Evolutionary conservation across 1,284 basidiomycete genomes (phyloP), one percentile per base, ranked within the genome.

Genomic region (Austroboletus niveus): DNA sequence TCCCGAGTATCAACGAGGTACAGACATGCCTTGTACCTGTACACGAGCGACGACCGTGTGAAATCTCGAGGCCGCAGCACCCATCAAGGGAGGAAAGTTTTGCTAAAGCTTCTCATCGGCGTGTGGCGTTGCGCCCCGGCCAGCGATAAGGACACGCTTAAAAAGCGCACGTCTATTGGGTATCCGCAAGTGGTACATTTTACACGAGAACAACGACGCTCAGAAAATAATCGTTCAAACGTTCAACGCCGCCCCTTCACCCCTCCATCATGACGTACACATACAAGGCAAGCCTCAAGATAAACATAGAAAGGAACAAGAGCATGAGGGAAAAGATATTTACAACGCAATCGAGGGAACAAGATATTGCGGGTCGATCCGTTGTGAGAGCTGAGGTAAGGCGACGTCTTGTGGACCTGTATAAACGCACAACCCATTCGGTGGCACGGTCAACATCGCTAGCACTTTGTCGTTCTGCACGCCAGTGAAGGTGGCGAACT

Each of bases 401-500:
- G 41, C 20, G 3, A 48, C 35, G 5, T 56, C 57, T 40, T 67
- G 65, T 17, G 53, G 51, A 40, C 34, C 49, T 34, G 56, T 36
- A 15, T 60, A 61, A 39, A 68, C 49, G 32, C 51, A 65, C 31
- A 57, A 34, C 47, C 54, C 56, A 32, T 45, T 57, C 15, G 52
- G 53, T 53, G 55, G 53, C 17, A 54, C 48, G 36, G 48, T 45
- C 29, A 56, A 53, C 53, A 53, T 39, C 31, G 50, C 61, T 49
- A 51, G 45, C 50, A 48, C 51, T 57, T 70, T 69, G 55, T 60
- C 65, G 62, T 69, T 70, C 64, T 69, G 64, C 58, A 46, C 58
- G 40, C 69, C 60, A 15, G 41, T 34, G 15, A 60, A 62, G 52
- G 60, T 47, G 56, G 62, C 58, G 61, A 61, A 68, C 68, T 62